Evolutionary conservation across 495 filamentous ascomycete genomes (phyloP).

Genomic region (Hamigera avellanea): DNA sequence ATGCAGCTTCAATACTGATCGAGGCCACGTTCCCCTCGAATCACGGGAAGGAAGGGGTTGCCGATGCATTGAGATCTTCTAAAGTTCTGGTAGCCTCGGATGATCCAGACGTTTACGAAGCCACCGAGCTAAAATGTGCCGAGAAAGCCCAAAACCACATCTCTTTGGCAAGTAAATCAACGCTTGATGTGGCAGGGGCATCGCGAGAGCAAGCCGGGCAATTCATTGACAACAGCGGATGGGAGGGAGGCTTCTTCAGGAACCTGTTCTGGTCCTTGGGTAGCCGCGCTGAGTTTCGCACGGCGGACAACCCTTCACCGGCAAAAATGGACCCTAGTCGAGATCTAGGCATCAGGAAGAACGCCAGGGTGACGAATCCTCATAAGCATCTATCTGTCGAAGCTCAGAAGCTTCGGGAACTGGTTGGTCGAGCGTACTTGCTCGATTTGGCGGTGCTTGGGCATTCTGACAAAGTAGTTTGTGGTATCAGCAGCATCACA

Average conservation of each 20-base stretch:
- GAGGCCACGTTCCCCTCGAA: conserved; percentile 1
- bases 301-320: conserved; percentile 1
- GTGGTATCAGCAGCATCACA: conserved; percentile 51
- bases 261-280: conserved; percentile 60
- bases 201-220: conserved; percentile 10
- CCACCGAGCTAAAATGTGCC: conserved; percentile 37
- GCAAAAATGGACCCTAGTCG: conserved; percentile 1
- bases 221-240: conserved; percentile 44
- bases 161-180: conserved; percentile 46
- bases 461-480: conserved; percentile 45
- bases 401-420: conserved; percentile 44
- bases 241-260: conserved; percentile 65
- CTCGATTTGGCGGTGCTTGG: conserved; percentile 60
- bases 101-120: conserved; percentile 53
- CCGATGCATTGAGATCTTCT: conserved; percentile 4
- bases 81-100: conserved; percentile 52
- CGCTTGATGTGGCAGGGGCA: conserved; percentile 35
- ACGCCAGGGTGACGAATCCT: conserved; percentile 4
- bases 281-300: conserved; percentile 6
- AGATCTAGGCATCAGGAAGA: not conserved
- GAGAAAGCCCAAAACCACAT: conserved; percentile 53
- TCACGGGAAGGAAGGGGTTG: not conserved
- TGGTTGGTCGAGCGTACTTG: conserved; percentile 59
- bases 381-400: conserved; percentile 31
- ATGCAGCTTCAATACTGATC: conserved; percentile 18